Percentiles rank a stretch among this genome's conserved stretches.
phyloP scores from a whole-genome alignment of 768 basidiomycete species.

The Mycena kentingensis region DNA sequence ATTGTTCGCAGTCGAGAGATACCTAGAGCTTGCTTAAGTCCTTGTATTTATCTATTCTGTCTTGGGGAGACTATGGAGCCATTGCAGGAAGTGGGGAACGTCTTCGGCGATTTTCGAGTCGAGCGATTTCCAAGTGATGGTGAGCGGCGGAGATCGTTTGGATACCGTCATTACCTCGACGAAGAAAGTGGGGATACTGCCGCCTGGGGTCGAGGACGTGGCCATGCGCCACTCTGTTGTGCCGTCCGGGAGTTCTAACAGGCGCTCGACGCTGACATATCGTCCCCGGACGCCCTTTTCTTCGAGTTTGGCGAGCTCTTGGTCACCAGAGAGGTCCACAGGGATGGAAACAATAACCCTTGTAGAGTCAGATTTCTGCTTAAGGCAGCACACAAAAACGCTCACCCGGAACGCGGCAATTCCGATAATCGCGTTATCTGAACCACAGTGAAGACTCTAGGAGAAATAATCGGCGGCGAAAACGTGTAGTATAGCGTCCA shows the following conservation, averaged over 20 bases:
- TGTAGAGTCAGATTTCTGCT: background rate
- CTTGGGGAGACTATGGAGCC: constrained; percentile 48
- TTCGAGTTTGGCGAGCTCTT: constrained; percentile 61
- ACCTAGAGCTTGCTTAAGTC: constrained; percentile 73
- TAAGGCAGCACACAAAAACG: too few species aligned
- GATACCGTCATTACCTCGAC: constrained; percentile 52
- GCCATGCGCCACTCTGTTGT: constrained; percentile 81
- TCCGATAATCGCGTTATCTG: constrained; percentile 61
- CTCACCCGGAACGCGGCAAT: constrained; percentile 62
- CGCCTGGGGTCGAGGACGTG: constrained; percentile 71
- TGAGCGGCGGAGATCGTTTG: background rate
- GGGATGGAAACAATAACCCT: constrained; percentile 67
- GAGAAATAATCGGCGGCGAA: constrained; percentile 60
- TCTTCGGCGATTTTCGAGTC: constrained; percentile 65
- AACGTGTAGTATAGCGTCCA: constrained; percentile 79
- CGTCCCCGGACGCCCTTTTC: constrained; percentile 65
- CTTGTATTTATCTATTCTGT: background rate
- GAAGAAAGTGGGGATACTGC: constrained; percentile 65
- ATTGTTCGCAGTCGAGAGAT: constrained; percentile 68
- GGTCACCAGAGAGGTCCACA: constrained; percentile 61
- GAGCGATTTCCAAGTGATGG: constrained; percentile 42
- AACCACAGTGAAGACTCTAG: constrained; percentile 75
- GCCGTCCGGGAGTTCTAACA: constrained; percentile 63
- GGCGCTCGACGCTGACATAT: constrained; percentile 69
- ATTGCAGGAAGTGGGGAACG: constrained; percentile 70